Evolutionary conservation across 495 filamentous ascomycete species (phyloP), one percentile per base, ranked within the genome.

Genomic region (Corynascus novoguineensis): DNA sequence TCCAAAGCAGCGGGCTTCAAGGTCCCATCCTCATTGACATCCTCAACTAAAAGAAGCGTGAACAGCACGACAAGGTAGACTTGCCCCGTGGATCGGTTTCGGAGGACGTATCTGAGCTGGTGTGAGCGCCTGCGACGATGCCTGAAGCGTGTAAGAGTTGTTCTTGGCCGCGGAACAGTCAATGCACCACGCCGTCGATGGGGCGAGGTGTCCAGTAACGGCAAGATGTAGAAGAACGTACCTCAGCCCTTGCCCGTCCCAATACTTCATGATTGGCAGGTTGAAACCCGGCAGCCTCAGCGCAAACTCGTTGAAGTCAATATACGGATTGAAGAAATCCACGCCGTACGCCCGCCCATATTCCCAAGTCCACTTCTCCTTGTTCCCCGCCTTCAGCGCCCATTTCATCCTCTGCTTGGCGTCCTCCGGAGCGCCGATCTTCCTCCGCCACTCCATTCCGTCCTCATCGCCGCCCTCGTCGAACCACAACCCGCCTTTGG

Each of bases 271-370:
- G 24, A 93, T 85, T 17, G 85, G 84, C 4, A 96, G 66, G 9
- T 77, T 78, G 53, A 91, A 89, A 0, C 90, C 89, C 5, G 92
- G 92, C 17, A 97, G 63, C 49, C 82, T 80, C 21, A 97, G 70
- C n/a, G 86, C 78, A 63, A 96, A 89, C 55, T 87, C 86, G 78
- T 60, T 57, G 52, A 97, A 95, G 68, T 91, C 87, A 40, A 98
- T 66, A 75, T 92, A 96, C n/a, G 85, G 83, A 65, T 96, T 97
- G 62, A 84, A 93, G 71, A 98, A 97, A 70, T 97, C 92, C 41
- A 82, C 79, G 27, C 76, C 71, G 68, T 95, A 96, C 46, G 78
- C 72, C 58, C 69, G 64, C 3, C 73, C 81, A 47, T 71, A 76
- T 62, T 75, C 71, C 64, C 75, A 83, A 46, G 70, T 60, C 72